Percentiles rank a stretch among this genome's conserved stretches.
Conservation (phyloP, 495 filamentous ascomycete genomes). For the Penicillium steckii region DNA sequence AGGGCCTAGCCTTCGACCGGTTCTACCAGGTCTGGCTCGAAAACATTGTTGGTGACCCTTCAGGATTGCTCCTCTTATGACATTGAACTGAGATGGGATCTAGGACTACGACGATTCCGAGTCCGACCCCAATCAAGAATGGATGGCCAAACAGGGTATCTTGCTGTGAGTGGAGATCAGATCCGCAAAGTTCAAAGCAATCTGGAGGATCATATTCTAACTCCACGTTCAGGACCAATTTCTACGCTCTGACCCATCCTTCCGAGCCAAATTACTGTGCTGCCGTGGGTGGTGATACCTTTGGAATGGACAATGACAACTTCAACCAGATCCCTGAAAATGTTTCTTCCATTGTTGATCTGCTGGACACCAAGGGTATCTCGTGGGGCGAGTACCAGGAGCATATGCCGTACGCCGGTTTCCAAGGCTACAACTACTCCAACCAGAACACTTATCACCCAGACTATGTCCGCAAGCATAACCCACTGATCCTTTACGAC, state of each 20-base stretch:
- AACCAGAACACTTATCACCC: constrained; percentile 51
- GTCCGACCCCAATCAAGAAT: constrained; percentile 51
- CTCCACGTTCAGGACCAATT: constrained; percentile 46
- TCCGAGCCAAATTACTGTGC: constrained; percentile 72
- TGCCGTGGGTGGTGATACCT: constrained; percentile 60
- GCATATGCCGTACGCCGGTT: constrained; percentile 65
- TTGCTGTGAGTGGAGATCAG: constrained; percentile 32
- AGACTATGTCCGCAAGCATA: constrained; percentile 76
- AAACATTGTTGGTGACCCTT: constrained; percentile 55
- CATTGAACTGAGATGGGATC: not conserved
- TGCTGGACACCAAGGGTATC: constrained; percentile 65
- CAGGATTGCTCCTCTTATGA: not conserved
- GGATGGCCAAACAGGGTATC: constrained; percentile 60
- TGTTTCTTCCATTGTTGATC: constrained; percentile 64
- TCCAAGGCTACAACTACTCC: constrained; percentile 53
- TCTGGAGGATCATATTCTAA: not conserved
- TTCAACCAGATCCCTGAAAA: constrained; percentile 56
- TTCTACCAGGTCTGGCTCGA: constrained; percentile 71
- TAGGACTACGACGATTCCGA: constrained; percentile 56
- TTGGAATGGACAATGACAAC: constrained; percentile 68
- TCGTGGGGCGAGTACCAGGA: constrained; percentile 72
- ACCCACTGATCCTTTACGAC: constrained; percentile 61
- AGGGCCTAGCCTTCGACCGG: constrained; percentile 63
- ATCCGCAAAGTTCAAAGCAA: no score
- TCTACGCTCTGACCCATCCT: constrained; percentile 62